Evolutionary conservation across 306 rosid species (phyloP).

Genomic region (Vigna trinervia): DNA sequence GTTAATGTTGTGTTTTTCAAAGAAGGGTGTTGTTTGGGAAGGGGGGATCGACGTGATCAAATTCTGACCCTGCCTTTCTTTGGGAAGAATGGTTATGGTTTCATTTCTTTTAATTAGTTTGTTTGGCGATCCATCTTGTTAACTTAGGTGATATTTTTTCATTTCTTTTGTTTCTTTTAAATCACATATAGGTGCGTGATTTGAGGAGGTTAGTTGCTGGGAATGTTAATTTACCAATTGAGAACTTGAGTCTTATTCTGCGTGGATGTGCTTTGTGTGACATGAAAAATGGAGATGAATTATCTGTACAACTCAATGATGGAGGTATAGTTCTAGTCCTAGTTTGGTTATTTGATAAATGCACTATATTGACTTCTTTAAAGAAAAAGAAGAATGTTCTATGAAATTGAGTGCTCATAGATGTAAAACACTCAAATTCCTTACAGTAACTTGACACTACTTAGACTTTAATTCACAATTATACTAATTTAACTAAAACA

Average conservation of each 20-base stretch:
- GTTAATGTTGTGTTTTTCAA: conserved; percentile 16
- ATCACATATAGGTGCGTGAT: conserved; percentile 66
- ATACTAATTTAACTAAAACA: too few species aligned
- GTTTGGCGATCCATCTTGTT: conserved; percentile 16
- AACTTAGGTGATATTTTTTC: too few species aligned
- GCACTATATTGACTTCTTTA: not conserved
- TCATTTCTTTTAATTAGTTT: not conserved
- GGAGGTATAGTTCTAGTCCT: conserved; percentile 66
- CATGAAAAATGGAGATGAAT: conserved; percentile 63
- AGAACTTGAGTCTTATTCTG: conserved; percentile 76
- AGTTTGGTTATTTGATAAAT: conserved; percentile 35
- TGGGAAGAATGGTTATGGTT: not conserved
- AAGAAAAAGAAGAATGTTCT: not conserved
- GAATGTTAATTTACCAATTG: conserved; percentile 59
- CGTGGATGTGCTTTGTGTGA: conserved; percentile 80
- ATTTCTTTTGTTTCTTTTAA: conserved; percentile 28
- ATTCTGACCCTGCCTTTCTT: not conserved
- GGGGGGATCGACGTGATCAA: not conserved
- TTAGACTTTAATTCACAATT: too few species aligned
- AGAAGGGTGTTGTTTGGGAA: not conserved
- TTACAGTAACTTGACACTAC: too few species aligned
- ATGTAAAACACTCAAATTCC: too few species aligned
- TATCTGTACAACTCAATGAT: conserved; percentile 58
- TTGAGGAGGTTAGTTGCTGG: conserved; percentile 75
- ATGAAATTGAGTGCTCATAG: not conserved